These are phyloP conservation scores for Ophiorrhiza pumila DNA, from an alignment of 257 asterid genomes.

Conservation along the genomic window DNA sequence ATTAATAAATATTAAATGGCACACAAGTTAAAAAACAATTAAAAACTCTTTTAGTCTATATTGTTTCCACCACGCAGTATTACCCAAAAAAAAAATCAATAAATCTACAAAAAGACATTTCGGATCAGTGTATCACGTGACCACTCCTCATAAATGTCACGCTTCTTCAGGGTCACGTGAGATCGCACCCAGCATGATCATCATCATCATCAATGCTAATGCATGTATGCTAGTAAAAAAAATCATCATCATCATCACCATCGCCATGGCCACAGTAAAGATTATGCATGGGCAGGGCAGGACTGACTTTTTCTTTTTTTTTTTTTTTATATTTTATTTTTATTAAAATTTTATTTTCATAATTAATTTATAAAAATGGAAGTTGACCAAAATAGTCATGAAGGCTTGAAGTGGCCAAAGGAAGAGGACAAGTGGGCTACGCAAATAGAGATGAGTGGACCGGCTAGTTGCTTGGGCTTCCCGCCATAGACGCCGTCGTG, in stretches of 20 bases:
- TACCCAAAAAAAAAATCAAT: neutral
- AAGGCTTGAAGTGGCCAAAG: neutral
- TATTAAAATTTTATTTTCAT: too few species aligned
- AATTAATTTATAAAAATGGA: too few species aligned
- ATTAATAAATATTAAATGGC: too few species aligned
- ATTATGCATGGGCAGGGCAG: too few species aligned
- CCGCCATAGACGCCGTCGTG: conserved; percentile 38
- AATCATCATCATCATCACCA: too few species aligned
- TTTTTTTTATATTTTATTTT: too few species aligned
- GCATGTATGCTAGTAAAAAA: too few species aligned
- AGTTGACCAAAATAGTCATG: conserved; percentile 14
- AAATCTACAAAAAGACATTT: conserved; percentile 1
- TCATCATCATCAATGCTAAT: neutral
- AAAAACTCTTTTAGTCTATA: too few species aligned
- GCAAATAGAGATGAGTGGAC: conserved; percentile 36
- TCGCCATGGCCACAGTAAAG: too few species aligned
- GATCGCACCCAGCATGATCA: neutral
- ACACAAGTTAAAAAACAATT: too few species aligned
- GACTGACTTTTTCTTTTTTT: too few species aligned
- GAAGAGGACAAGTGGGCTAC: conserved; percentile 29
- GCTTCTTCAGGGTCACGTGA: neutral
- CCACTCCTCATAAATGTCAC: neutral
- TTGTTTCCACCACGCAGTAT: neutral
- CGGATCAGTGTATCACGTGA: conserved; percentile 24
- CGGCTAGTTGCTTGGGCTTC: conserved; percentile 36